Evolutionary conservation across 2,329 filamentous ascomycete genomes (phyloP), one percentile per base, ranked within the genome.

Genomic region (Monosporascus sp.): DNA sequence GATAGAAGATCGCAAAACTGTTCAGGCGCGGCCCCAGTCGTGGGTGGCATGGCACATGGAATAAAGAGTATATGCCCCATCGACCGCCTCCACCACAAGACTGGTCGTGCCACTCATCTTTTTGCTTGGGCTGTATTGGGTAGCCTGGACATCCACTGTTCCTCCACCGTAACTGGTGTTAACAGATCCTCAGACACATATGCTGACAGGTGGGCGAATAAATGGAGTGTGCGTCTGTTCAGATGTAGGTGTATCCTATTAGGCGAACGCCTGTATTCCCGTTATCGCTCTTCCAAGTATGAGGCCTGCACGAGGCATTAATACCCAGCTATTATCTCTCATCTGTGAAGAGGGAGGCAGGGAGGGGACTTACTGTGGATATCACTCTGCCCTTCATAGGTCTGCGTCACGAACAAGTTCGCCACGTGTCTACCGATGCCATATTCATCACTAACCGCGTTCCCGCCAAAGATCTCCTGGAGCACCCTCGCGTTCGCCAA

Each of bases 401-500:
- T 97, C 75, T 97, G 93, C 51, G 93, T 95, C 50, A 99, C 94
- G 71, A 95, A 99, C 59, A 99, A 72, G 70, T 99, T 99, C 53
- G 93, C 87, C 54, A 97, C 94, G 75, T 97, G 94, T 59, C 94
- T 84, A 17, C 90, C 94, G 66, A 99, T 97, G 57, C 86, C 85
- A 67, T 97, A 99, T 74, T 99, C 94, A 65, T 99, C 94, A 66
- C 91, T 96, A 49, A 94, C 90, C n/a, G 94, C 94, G 67, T 99
- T 99, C 31, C 94, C 94, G 54, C 94, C 94, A 74, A 99, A 97
- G 22, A 99, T 83, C 75, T 99, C 94, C 72, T 99, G 94, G 56
- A 99, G 76, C 67, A 80, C 76, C 60, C 94, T 81, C 20, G 91
- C 85, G 60, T 93, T 91, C 31, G 82, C 76, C 64, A 99, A 76